Base-by-base conservation (phyloP, 2,329 filamentous ascomycete genomes). In the Curvularia spicifera region DNA sequence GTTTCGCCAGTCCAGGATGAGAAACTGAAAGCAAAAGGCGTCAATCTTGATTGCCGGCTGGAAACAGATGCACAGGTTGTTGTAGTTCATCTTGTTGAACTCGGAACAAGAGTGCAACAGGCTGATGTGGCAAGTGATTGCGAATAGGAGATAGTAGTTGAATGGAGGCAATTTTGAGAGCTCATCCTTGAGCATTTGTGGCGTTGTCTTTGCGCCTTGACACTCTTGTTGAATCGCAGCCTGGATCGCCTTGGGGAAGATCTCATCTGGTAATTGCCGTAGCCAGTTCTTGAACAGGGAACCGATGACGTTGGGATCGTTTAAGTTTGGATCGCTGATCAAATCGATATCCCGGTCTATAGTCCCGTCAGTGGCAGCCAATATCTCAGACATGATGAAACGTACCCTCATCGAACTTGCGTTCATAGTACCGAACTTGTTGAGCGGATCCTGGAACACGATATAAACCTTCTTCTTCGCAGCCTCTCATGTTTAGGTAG, bases 71-170 rank as follows among this genome's bases (percentile, higher is more conserved):
- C 93, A 96, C 24, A 98, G 82, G 66, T 97, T 97, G 72, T 91
- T 88, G 74, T 94, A 97, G 74, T 96, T 92, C 94, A 98, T 98
- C 81, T 96, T 97, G 84, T 97, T 98, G 81, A 94, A 93, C 64
- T 96, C 91, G 24, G 93, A 90, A 76, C 96, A 94, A 1, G 91
- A 93, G 67, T 97, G 88, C 9, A 98, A 84, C 26, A 97, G 85
- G 69, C 93, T 97, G 48, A 98, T 87, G 71, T 98, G 94, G 78
- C 94, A 97, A 33, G 94, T 98, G 68, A 97, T 97, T 69, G 94
- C 94, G 75, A 98, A 98, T 5, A 98, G 87, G 13, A 98, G 89
- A 73, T 98, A 97, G 79, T 98, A 98, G 79, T 97, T 96, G 82
- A 95, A 97, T 0, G 94, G 94, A 6, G 94, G 91, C n/a, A 98